A percentile compares a stretch with the other conserved stretches of the same genome.
phyloP scores from a whole-genome alignment of 139 green algal species.

The Dunaliella primolecta region DNA sequence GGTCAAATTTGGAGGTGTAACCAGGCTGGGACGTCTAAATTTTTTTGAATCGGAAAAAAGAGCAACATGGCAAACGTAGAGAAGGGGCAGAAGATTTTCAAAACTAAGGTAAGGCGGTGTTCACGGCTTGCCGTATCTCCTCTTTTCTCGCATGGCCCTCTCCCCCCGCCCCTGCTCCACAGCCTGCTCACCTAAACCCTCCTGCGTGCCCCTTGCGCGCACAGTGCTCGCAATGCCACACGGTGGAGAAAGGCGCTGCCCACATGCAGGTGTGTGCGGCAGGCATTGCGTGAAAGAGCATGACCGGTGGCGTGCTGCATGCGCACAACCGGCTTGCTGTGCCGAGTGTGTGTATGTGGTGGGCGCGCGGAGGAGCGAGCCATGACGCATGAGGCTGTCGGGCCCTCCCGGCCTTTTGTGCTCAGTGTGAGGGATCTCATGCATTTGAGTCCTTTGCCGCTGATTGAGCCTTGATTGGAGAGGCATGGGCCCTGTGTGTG shows the following conservation, averaged over 20 bases:
- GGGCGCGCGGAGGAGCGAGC: neutral
- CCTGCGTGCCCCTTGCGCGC: neutral
- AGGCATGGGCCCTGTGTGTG: too few species aligned
- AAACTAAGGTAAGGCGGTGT: conserved; percentile 7
- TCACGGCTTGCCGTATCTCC: neutral
- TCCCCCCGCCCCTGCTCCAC: neutral
- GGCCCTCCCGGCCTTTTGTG: neutral
- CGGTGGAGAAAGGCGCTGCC: conserved; percentile 83
- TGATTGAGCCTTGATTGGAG: too few species aligned
- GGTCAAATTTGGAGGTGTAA: too few species aligned
- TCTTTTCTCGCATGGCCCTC: neutral
- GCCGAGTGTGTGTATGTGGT: too few species aligned
- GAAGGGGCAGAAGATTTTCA: too few species aligned
- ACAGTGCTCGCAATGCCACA: conserved; percentile 85
- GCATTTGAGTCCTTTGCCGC: too few species aligned
- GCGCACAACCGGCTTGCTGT: neutral
- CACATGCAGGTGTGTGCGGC: conserved; percentile 88
- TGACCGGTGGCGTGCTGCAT: neutral
- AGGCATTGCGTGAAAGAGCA: neutral
- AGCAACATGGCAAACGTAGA: too few species aligned
- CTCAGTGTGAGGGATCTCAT: too few species aligned
- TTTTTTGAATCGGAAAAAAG: too few species aligned
- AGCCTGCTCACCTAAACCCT: too few species aligned
- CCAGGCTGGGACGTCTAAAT: too few species aligned
- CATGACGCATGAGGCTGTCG: neutral